Base-by-base conservation (phyloP, 1,284 basidiomycete genomes). In the Amylostereum areolatum region DNA sequence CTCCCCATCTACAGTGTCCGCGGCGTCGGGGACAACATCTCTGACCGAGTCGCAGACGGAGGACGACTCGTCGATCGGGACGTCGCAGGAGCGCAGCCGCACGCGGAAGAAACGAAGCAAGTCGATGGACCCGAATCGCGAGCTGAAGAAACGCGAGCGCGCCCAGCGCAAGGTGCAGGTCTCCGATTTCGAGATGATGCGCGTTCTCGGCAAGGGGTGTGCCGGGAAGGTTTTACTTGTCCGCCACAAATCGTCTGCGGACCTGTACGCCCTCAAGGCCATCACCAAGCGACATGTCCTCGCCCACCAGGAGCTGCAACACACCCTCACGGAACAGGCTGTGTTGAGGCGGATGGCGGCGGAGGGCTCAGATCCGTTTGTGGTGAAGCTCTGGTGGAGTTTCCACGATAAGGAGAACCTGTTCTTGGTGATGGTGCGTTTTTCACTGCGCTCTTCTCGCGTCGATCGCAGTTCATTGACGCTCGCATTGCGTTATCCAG, bases 231-330 rank as follows among this genome's bases (percentile, higher is more conserved):
- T 95, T 9, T 69, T 96, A 42, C 79, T 96, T 48, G 92, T 95
- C 47, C 79, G 83, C 60, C 83, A 94, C 64, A 87, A 86, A 65
- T 70, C 72, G 10, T 81, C 83, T 18, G 59, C 77, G 39, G 78
- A 83, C 50, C 69, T 96, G 45, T 94, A 89, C 65, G 95, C 95
- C 30, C 80, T 97, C 72, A 98, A 98, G 71, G 93, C 93, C 4
- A 96, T 98, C 68, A 94, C 92, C 50, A 98, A 97, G 70, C 81
- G 92, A 48, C 92, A 97, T 66, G 95, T 98, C 30, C 75, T 98
- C 43, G 92, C 92, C 1, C 92, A 97, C 63, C 92, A 95, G 65
- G 96, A 98, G 68, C 72, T 98, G 47, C 86, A 90, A 61, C 96
- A 98, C 70, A 97, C 95, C 2, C 74, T 97, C 50, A 95, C 94